Evolutionary conservation across 495 filamentous ascomycete species (phyloP).

Genomic region (Tricharina praecox): DNA sequence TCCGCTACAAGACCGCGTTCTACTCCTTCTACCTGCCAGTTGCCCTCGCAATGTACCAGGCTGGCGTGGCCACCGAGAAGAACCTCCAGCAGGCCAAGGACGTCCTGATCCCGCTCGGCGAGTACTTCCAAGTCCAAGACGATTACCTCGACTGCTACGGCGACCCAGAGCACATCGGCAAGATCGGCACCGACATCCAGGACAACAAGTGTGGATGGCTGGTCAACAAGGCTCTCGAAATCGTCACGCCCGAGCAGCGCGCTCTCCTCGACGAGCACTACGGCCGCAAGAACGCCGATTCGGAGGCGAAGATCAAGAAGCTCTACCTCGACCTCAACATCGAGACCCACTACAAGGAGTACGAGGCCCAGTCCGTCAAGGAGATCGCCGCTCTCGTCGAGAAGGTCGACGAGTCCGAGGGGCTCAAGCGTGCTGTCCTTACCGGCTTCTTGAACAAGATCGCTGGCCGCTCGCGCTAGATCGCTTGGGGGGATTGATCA

Average conservation of each 20-base stretch:
- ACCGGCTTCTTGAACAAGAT: constrained; percentile 87
- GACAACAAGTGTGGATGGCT: constrained; percentile 99
- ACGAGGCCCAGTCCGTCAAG: constrained; percentile 67
- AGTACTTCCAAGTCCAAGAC: constrained; percentile 98
- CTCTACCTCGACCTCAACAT: constrained; percentile 71
- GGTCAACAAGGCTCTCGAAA: constrained; percentile 75
- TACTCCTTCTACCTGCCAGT: constrained; percentile 98
- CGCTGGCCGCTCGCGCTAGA: constrained; percentile 43
- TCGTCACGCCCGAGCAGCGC: constrained; percentile 64
- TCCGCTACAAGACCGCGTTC: constrained; percentile 98
- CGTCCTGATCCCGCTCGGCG: constrained; percentile 93
- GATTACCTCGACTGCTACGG: constrained; percentile 98
- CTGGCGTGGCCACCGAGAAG: constrained; percentile 60
- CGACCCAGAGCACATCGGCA: constrained; percentile 75
- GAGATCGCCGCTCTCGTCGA: constrained; percentile 59
- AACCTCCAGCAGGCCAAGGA: constrained; percentile 75
- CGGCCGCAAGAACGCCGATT: constrained; percentile 65
- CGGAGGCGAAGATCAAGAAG: constrained; percentile 71
- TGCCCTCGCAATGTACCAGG: constrained; percentile 68
- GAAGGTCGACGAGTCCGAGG: constrained; percentile 63
- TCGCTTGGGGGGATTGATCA: not conserved
- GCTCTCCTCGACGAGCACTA: constrained; percentile 69
- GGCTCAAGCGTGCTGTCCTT: constrained; percentile 77
- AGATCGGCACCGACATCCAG: constrained; percentile 96
- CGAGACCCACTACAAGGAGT: constrained; percentile 63